phyloP scores from a whole-genome alignment of 495 filamentous ascomycete species.

The Tuber borchii region DNA sequence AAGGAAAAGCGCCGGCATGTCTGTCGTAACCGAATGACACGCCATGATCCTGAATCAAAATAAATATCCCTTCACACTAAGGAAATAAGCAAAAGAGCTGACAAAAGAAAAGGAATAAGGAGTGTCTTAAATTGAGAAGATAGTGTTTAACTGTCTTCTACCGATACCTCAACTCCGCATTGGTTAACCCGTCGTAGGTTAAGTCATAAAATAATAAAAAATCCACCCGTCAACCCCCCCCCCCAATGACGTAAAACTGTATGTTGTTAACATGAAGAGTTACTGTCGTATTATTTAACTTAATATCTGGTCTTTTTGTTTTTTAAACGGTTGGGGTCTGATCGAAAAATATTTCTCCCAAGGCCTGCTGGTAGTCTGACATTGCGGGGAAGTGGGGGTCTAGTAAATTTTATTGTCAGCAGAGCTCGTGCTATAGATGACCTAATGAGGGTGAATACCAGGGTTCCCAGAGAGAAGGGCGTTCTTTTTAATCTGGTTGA shows the following conservation, averaged over 20 bases:
- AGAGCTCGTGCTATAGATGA: background rate
- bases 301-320: background rate
- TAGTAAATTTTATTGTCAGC: background rate
- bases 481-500: background rate
- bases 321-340: background rate
- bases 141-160: background rate
- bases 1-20: background rate
- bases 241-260: background rate
- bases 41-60: background rate
- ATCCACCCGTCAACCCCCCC: background rate
- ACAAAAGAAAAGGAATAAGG: background rate
- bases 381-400: background rate
- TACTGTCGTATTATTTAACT: background rate
- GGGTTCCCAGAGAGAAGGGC: conserved; percentile 1
- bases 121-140: background rate
- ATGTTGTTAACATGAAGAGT: background rate
- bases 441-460: background rate
- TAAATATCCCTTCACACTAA: background rate
- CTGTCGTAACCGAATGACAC: background rate
- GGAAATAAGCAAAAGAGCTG: background rate
- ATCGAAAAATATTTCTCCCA: background rate
- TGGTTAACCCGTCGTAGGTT: background rate
- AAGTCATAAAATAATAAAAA: background rate
- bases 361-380: background rate
- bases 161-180: background rate